Percentiles rank a stretch among this genome's conserved stretches.
Evolutionary conservation across 2,329 filamentous ascomycete species (phyloP).

Genomic region (Fusarium luffae): DNA sequence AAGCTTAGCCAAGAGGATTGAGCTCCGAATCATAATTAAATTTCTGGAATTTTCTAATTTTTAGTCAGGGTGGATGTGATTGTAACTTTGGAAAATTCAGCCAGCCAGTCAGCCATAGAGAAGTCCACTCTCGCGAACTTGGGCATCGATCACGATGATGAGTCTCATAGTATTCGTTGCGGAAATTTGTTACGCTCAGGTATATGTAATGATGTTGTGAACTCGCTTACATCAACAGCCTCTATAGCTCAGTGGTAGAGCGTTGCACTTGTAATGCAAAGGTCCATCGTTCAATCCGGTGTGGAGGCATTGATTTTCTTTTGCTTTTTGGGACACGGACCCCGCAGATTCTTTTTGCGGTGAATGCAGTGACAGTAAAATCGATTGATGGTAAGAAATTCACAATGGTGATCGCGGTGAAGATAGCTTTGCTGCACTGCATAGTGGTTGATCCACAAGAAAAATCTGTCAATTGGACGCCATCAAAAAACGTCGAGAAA

Average conservation of each 20-base stretch:
- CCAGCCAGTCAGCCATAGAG: background rate
- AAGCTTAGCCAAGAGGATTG: no score
- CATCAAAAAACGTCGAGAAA: background rate
- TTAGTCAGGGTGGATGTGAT: no score
- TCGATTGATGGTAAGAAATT: background rate
- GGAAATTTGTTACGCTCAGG: no score
- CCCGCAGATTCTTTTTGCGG: background rate
- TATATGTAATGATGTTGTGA: accelerated
- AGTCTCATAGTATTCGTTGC: background rate
- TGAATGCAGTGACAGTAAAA: background rate
- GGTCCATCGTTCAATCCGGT: slow-evolving; percentile 32
- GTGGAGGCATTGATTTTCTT: slow-evolving; percentile 9
- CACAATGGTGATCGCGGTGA: no score
- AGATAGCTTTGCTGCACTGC: no score
- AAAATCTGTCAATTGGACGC: background rate
- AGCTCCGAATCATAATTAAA: no score
- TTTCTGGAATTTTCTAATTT: no score
- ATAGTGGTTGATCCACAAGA: background rate
- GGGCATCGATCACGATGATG: background rate
- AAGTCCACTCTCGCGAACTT: background rate
- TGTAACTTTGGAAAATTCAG: no score
- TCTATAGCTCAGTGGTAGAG: slow-evolving; percentile 32
- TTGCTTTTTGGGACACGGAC: background rate
- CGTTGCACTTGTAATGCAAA: slow-evolving; percentile 33
- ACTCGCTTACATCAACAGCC: background rate